Base-by-base conservation (phyloP, 768 basidiomycete species). In the Sarcomyxa edulis region DNA sequence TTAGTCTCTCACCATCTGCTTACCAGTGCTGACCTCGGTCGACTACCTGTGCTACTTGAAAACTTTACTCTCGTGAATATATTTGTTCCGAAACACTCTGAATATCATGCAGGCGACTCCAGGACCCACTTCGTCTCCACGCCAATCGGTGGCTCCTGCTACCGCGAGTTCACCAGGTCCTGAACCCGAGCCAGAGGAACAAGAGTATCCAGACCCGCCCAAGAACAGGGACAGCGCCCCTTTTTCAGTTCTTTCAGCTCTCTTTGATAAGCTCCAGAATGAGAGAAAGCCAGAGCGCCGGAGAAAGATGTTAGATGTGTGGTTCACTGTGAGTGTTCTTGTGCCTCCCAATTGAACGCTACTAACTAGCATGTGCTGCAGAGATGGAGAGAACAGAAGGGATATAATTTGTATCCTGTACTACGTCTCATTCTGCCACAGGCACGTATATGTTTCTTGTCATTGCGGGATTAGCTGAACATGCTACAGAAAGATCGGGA, bases 381-480 rank as follows among this genome's bases (percentile, higher is more conserved):
- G 84, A 80, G 84, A 52, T 98, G 93, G 91, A 74, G 94, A 48
- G 66, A 78, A 29, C 75, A 87, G 50, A 84, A 91, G 30, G 96
- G 96, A 0, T 66, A 77, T 50, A 89, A 98, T 55, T 59, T 99
- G 23, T 97, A 87, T 58, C 94, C 95, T 4, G 78, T 93, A 21
- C 66, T 98, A 33, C 80, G 93, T 22, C 70, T 99, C 15, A 68
- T 99, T 36, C 68, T 99, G 27, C 96, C 96, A 5, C 94, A 96
- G 72, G 90, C 74, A 59, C 41, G 61, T 32, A 2, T 16, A 18
- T 24, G 28, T 19, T 23, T 16, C 11, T 28, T 6, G 11, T 27
- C 14, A 10, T 26, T 30, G 5, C 26, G 22, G 11, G 18, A 19
- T 25, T 11, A 32, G 21, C 42, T n/a, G n/a, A n/a, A n/a, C n/a